These are phyloP conservation scores for Globisporangium middletonii DNA, from an alignment of 352 stramenopile species.

Conservation along the genomic window DNA sequence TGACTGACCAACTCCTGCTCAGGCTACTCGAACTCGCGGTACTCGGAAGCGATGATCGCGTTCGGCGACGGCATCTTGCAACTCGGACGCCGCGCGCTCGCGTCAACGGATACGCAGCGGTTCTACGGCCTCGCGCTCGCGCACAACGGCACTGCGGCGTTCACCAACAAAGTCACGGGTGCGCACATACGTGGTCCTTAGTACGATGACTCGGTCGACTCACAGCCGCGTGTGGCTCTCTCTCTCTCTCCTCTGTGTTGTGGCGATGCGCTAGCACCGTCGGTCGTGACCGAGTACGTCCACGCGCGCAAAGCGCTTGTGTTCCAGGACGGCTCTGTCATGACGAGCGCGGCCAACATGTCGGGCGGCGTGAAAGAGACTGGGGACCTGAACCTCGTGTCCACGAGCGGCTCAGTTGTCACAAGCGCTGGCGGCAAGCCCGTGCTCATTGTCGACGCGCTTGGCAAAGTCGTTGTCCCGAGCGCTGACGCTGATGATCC, in stretches of 20 bases:
- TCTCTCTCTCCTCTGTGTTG: not conserved
- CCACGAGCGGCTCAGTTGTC: conserved; percentile 51
- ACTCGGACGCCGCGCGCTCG: conserved; percentile 45
- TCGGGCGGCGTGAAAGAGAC: conserved; percentile 71
- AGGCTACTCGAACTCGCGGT: conserved; percentile 71
- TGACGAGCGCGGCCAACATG: conserved; percentile 75
- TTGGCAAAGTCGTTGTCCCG: conserved; percentile 40
- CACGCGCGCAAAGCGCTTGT: conserved; percentile 54
- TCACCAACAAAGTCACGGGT: conserved; percentile 68
- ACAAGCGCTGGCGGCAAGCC: conserved; percentile 57
- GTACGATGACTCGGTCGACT: not conserved
- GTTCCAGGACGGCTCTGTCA: conserved; percentile 70
- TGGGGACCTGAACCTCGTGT: conserved; percentile 73
- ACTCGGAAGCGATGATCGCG: conserved; percentile 64
- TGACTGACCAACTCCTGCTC: not conserved
- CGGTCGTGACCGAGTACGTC: conserved; percentile 59
- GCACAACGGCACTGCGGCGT: conserved; percentile 55
- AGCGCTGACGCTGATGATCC: conserved; percentile 42
- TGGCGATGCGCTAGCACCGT: conserved; percentile 27
- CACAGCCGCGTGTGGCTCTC: not conserved
- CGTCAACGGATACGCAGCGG: conserved; percentile 37
- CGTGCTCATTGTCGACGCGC: conserved; percentile 47
- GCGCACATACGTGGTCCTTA: not conserved
- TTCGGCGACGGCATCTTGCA: conserved; percentile 59
- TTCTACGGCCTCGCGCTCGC: conserved; percentile 73